Percentiles rank a stretch among this genome's conserved stretches.
phyloP scores from a whole-genome alignment of 495 filamentous ascomycete genomes.

The Neurospora sp. region DNA sequence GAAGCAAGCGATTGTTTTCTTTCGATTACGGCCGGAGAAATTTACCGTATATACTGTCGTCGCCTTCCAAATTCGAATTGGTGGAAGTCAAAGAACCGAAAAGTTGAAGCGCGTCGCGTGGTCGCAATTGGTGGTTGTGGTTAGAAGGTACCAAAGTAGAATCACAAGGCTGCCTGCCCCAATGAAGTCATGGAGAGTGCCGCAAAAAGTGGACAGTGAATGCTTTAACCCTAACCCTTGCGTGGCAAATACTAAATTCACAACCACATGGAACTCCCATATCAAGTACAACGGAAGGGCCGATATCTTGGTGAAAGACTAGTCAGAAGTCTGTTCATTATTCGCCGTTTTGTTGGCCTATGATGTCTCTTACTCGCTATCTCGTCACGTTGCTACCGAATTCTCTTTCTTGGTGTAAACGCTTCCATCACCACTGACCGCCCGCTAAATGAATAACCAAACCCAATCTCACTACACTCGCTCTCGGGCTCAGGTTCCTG shows the following conservation, averaged over 20 bases:
- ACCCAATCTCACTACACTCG: background rate
- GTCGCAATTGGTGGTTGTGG: background rate
- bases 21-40: background rate
- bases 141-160: background rate
- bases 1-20: too few species aligned
- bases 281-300: too few species aligned
- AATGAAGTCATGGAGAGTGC: background rate
- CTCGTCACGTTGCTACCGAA: background rate
- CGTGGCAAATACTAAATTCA: background rate
- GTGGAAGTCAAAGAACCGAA: background rate
- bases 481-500: background rate
- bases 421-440: background rate
- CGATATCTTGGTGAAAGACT: background rate
- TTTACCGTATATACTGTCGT: background rate
- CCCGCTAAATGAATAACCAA: background rate
- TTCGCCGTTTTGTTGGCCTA: background rate
- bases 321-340: background rate
- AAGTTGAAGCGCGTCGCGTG: background rate
- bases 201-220: background rate
- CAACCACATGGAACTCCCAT: background rate
- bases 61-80: background rate
- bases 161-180: background rate
- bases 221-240: background rate
- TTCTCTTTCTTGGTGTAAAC: background rate
- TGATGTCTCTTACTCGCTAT: background rate